Conservation (phyloP, 176 grass and related monocot genomes). For the Bolboschoenus planiculmis region DNA sequence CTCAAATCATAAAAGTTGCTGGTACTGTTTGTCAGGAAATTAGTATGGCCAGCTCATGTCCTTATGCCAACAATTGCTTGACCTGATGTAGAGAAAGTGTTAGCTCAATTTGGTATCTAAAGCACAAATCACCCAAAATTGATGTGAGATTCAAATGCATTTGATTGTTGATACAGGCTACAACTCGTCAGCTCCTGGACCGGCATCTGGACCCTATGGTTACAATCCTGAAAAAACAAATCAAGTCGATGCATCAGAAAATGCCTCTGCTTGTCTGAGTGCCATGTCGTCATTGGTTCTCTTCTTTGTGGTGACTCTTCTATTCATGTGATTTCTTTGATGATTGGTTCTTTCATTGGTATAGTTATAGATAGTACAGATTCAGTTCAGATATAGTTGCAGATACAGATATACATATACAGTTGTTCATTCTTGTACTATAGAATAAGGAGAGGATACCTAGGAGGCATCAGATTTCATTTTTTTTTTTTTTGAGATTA, state of each 20-base stretch:
- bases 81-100: not conserved
- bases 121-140: not conserved
- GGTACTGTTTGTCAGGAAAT: not conserved
- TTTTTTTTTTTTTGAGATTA: not conserved
- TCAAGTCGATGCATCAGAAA: conserved; percentile 19
- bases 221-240: conserved; percentile 40
- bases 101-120: not conserved
- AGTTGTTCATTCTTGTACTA: conserved; percentile 20
- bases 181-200: conserved; percentile 14
- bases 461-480: conserved; percentile 2
- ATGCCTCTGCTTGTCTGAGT: conserved; percentile 19
- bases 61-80: not conserved
- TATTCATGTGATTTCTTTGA: conserved; percentile 35
- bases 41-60: not conserved
- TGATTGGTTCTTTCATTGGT: conserved; percentile 12
- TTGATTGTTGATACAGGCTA: not conserved
- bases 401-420: not conserved
- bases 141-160: not conserved
- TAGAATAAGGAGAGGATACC: not conserved
- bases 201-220: conserved; percentile 24
- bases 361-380: not conserved
- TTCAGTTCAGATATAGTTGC: not conserved
- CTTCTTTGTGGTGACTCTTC: conserved; percentile 4
- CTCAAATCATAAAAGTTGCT: not conserved
- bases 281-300: not conserved